phyloP scores from a whole-genome alignment of 2,329 filamentous ascomycete genomes.

The Aspergillus sp. region DNA sequence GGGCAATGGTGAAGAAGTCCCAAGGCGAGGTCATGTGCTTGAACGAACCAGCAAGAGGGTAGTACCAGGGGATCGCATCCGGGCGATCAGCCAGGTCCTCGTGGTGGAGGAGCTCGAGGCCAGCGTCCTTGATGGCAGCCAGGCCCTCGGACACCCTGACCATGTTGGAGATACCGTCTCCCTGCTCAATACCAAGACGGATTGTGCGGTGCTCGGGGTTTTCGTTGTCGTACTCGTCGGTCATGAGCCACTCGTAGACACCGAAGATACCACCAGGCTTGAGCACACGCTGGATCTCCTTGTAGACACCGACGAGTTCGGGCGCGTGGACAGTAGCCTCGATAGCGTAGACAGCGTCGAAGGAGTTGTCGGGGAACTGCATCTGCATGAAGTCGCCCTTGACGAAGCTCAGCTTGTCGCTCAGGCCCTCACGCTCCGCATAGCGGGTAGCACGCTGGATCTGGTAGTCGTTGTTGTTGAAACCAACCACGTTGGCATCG shows the following conservation, averaged over 20 bases:
- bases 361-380: conserved; percentile 86
- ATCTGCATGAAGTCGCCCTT: conserved; percentile 99
- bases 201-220: conserved; percentile 86
- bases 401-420: conserved; percentile 77
- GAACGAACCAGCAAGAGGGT: conserved; percentile 81
- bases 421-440: conserved; percentile 75
- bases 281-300: conserved; percentile 88
- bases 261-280: conserved; percentile 96
- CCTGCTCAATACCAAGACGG: conserved; percentile 90
- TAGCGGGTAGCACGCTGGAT: conserved; percentile 90
- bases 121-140: conserved; percentile 79
- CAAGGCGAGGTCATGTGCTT: conserved; percentile 76
- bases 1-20: conserved; percentile 78
- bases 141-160: conserved; percentile 80
- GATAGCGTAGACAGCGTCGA: conserved; percentile 95
- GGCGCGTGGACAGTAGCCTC: conserved; percentile 96
- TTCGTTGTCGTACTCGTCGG: conserved; percentile 85
- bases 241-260: conserved; percentile 99
- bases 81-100: conserved; percentile 81
- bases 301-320: conserved; percentile 85
- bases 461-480: conserved; percentile 99
- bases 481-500: conserved; percentile 79
- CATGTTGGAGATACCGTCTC: conserved; percentile 98
- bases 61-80: conserved; percentile 87
- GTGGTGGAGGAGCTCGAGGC: conserved; percentile 78